Conservation (phyloP, 768 basidiomycete genomes). For the Filobasidium floriforme region DNA sequence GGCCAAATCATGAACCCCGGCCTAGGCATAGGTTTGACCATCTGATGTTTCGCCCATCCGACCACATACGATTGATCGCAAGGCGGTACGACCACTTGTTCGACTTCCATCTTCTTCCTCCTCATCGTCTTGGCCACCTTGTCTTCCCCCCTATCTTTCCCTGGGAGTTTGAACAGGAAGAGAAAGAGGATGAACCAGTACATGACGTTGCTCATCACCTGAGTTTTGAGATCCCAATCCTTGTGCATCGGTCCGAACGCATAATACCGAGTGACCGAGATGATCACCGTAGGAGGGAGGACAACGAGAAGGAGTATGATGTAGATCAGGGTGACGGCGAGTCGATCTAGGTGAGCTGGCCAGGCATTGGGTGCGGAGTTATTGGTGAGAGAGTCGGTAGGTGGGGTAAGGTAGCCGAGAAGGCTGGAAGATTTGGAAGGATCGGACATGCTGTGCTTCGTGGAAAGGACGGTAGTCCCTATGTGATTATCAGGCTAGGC, state of each 20-base stretch:
- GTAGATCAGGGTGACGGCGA: slow-evolving; percentile 12
- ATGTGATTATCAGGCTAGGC: too few species aligned
- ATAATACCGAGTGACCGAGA: slow-evolving; percentile 7
- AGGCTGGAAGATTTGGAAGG: too few species aligned
- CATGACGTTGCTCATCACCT: slow-evolving; percentile 1
- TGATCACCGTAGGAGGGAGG: slow-evolving; percentile 1
- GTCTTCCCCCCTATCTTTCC: slow-evolving; percentile 18
- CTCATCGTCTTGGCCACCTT: not conserved
- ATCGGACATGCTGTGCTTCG: not conserved
- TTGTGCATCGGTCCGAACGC: slow-evolving; percentile 3
- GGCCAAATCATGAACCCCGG: slow-evolving; percentile 32
- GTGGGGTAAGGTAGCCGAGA: not conserved
- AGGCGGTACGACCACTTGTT: slow-evolving; percentile 19
- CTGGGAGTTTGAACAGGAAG: slow-evolving; percentile 19
- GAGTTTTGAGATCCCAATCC: slow-evolving; percentile 15
- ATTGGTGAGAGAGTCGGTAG: not conserved
- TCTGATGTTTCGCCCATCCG: slow-evolving; percentile 25
- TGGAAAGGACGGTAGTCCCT: too few species aligned
- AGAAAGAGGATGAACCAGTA: slow-evolving; percentile 8
- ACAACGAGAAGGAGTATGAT: slow-evolving; percentile 12
- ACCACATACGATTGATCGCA: slow-evolving; percentile 17
- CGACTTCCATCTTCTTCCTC: slow-evolving; percentile 16
- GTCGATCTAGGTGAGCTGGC: slow-evolving; percentile 1
- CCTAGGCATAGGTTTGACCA: slow-evolving; percentile 20
- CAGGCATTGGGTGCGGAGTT: not conserved